Conservation (phyloP, 176 grass and related monocot genomes). For the Zea mays region Zm-B73-REFERENCE-NAM-5.0 NC_050096.1:4679501-4680000, state of each 20-base stretch:
- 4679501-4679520: slow-evolving; percentile 93
- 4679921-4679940: slow-evolving; percentile 93
- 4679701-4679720: background rate
- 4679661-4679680: slow-evolving; percentile 21
- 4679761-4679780: background rate
- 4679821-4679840: background rate
- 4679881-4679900: slow-evolving; percentile 10
- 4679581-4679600: slow-evolving; percentile 77
- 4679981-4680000: slow-evolving; percentile 97
- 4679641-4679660: slow-evolving; percentile 34
- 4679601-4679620: slow-evolving; percentile 98
- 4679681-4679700: slow-evolving; percentile 24
- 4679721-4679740: background rate
- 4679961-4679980: slow-evolving; percentile 97
- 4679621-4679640: slow-evolving; percentile 47
- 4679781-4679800: background rate
- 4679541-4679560: slow-evolving; percentile 96
- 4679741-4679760: background rate
- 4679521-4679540: slow-evolving; percentile 96
- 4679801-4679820: background rate
- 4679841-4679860: background rate
- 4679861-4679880: background rate
- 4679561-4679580: slow-evolving; percentile 94
- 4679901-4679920: slow-evolving; percentile 95
- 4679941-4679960: slow-evolving; percentile 83